A percentile compares a stretch with the other conserved stretches of the same genome.
Conservation (phyloP, 768 basidiomycete genomes). For the Kwoniella dendrophila region DNA sequence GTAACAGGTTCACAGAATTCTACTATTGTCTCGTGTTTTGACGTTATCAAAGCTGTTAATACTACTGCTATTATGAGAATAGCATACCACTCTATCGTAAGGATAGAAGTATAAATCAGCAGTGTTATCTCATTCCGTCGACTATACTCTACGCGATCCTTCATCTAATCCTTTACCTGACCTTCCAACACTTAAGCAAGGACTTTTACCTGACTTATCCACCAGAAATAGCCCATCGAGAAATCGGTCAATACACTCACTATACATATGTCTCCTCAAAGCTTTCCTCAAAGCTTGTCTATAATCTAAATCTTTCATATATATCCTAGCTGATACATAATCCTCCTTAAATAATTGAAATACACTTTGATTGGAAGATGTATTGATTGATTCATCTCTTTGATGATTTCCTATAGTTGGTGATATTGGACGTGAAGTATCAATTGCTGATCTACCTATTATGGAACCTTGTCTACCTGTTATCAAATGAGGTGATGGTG, state of each 20-base stretch:
- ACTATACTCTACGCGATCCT: no score
- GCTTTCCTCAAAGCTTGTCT: constrained; percentile 21
- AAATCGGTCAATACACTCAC: constrained; percentile 26
- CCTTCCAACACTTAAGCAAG: no score
- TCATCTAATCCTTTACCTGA: no score
- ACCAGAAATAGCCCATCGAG: background rate
- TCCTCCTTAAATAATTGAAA: constrained; percentile 36
- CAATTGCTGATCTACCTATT: background rate
- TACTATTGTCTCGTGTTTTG: constrained; percentile 47
- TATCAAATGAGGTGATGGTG: background rate
- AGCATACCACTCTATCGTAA: constrained; percentile 46
- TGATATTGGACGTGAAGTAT: constrained; percentile 5
- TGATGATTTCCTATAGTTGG: background rate
- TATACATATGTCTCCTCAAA: constrained; percentile 36
- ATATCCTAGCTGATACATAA: constrained; percentile 24
- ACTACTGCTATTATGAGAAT: constrained; percentile 39
- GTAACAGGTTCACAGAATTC: constrained; percentile 40
- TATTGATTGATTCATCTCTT: constrained; percentile 4
- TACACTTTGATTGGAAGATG: constrained; percentile 14
- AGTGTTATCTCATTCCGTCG: no score
- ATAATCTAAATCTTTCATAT: constrained; percentile 36
- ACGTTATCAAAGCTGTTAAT: constrained; percentile 40
- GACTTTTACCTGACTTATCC: background rate
- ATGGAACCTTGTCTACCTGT: background rate
- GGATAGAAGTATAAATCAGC: no score